These are phyloP conservation scores for Mortierella sp. DNA, from an alignment of 371 early-diverging fungal genomes.

Conservation along the genomic window DNA sequence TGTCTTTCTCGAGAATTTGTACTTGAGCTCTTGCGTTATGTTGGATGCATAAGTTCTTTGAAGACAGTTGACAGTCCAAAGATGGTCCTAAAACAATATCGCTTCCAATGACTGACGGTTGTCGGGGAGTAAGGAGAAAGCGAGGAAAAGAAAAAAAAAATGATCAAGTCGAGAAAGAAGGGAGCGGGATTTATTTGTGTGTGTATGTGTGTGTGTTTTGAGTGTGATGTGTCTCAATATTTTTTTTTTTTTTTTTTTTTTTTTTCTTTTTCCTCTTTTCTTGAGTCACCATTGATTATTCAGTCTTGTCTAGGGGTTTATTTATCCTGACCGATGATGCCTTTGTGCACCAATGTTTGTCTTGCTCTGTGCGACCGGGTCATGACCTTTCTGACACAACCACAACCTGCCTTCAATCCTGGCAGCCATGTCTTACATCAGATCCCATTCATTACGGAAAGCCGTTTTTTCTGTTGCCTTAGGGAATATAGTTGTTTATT, in stretches of 20 bases:
- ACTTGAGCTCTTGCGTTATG: not conserved
- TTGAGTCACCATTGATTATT: too few relatives aligned
- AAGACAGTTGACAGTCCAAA: not conserved
- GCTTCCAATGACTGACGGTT: not conserved
- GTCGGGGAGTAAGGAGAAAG: not conserved
- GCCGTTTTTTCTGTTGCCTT: not conserved
- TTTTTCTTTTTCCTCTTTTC: too few relatives aligned
- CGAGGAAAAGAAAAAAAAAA: not conserved
- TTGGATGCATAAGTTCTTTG: not conserved
- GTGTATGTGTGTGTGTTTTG: too few relatives aligned
- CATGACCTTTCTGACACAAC: not conserved
- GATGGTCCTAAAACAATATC: too few relatives aligned
- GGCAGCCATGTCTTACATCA: not conserved
- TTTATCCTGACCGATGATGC: too few relatives aligned
- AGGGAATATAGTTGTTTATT: not conserved
- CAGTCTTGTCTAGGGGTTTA: too few relatives aligned
- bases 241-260: not conserved
- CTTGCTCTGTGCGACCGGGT: too few relatives aligned
- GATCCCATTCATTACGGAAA: not conserved
- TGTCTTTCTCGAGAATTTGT: not conserved
- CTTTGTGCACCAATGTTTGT: too few relatives aligned
- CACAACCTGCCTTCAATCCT: not conserved
- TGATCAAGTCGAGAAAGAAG: not conserved
- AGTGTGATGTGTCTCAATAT: not conserved
- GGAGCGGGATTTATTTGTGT: not conserved